Evolutionary conservation across 2,329 filamentous ascomycete species (phyloP).

Genomic region (Fusarium virguliforme): DNA sequence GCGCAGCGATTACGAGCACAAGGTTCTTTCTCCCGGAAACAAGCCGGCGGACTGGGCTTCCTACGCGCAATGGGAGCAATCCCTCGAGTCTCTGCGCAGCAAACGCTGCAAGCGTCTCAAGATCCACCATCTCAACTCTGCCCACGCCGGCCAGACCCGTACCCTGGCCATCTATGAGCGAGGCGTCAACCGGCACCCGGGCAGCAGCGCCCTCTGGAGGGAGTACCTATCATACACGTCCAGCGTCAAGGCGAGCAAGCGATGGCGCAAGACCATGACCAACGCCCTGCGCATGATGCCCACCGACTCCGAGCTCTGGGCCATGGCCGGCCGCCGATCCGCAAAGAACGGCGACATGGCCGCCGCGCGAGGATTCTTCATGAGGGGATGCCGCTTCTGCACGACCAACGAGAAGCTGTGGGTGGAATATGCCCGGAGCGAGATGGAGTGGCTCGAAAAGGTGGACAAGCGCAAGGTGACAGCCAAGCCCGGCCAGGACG

Average conservation of each 20-base stretch:
- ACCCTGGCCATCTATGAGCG: slow-evolving; percentile 93
- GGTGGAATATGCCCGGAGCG: slow-evolving; percentile 90
- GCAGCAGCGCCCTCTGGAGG: slow-evolving; percentile 86
- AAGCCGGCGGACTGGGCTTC: slow-evolving; percentile 84
- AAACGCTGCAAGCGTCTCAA: slow-evolving; percentile 88
- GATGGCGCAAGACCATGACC: slow-evolving; percentile 76
- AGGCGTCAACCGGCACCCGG: slow-evolving; percentile 86
- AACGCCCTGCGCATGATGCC: slow-evolving; percentile 88
- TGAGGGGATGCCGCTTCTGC: slow-evolving; percentile 91
- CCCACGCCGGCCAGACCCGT: slow-evolving; percentile 82
- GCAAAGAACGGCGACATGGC: slow-evolving; percentile 90
- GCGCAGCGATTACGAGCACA: slow-evolving; percentile 94
- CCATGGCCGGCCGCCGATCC: slow-evolving; percentile 84
- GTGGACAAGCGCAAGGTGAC: slow-evolving; percentile 81
- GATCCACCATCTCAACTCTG: slow-evolving; percentile 76
- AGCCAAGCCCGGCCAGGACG: slow-evolving; percentile 64
- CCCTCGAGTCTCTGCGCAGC: slow-evolving; percentile 81
- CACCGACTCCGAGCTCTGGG: slow-evolving; percentile 86
- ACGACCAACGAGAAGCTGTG: slow-evolving; percentile 81
- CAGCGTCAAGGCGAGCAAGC: slow-evolving; percentile 76
- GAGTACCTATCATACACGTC: slow-evolving; percentile 89
- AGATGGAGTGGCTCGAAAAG: slow-evolving; percentile 92
- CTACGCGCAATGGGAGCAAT: slow-evolving; percentile 83
- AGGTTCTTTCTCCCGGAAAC: slow-evolving; percentile 85
- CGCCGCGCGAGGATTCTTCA: slow-evolving; percentile 87